Evolutionary conservation across 2,329 filamentous ascomycete species (phyloP), one percentile per base, ranked within the genome.

Genomic region (Penicillium rolfsii): DNA sequence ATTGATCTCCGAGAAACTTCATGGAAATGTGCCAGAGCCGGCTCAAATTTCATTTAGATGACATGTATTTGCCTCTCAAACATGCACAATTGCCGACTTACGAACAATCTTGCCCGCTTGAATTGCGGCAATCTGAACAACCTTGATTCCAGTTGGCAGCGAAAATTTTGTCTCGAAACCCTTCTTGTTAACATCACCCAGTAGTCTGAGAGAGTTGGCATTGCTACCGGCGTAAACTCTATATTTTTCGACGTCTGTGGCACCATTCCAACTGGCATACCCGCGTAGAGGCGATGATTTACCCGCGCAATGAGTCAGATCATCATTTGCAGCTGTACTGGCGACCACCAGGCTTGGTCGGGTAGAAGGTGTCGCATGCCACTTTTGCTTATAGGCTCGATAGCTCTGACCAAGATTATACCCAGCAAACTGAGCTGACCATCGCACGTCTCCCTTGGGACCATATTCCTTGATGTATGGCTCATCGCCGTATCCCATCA

Each of bases 401-500:
- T 78, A 78, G 12, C 74, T 76, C 28, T 68, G 65, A 16, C 70
- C 70, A 14, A 68, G 56, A 52, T 73, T 67, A 58, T 72, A 67
- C 12, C 67, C 62, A 35, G 71, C 72, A 38, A 76, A 77, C 53
- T 74, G 70, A 12, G 71, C 72, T 16, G 71, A 73, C 56, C 76
- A 62, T 3, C 76, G 68, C 9, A 67, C 68, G 2, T 73, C 70
- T 11, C 72, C 71, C n/a, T 67, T 56, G 30, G 64, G 63, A n/a
- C 72, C 71, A 33, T 71, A 74, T 54, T 78, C 76, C 26, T 76
- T 77, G 54, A 78, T 67, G n/a, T 66, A 67, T 4, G 76, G 64
- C 50, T 74, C 74, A 5, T 69, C 70, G 6, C 76, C 76, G 62
- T 77, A 78, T 41, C 71, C 74, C 54, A 78, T 58, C 9, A 77